phyloP scores from a whole-genome alignment of 1,284 basidiomycete species.

The Naganishia sp. region DNA sequence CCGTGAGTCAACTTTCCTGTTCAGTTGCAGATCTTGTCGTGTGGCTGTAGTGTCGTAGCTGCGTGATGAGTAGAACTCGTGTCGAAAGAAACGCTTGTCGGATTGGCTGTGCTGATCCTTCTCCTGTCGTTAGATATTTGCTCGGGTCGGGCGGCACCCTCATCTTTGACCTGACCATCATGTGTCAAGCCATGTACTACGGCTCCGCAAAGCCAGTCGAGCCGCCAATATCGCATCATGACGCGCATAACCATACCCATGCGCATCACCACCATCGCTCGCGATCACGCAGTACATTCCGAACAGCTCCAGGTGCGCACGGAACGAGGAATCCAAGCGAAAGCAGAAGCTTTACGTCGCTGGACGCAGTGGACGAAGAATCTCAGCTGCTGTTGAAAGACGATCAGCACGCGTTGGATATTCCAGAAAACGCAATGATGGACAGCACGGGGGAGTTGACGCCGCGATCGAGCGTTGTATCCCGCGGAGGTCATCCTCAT shows the following conservation, averaged over 20 bases:
- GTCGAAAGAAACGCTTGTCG: too few species aligned
- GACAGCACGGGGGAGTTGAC: too few species aligned
- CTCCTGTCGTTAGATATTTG: conserved; percentile 63
- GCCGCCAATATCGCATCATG: conserved; percentile 12
- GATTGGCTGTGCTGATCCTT: conserved; percentile 26
- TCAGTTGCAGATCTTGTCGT: background rate
- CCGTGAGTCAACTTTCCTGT: conserved; percentile 41
- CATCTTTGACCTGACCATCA: conserved; percentile 83
- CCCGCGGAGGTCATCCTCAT: too few species aligned
- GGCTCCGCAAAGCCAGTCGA: conserved; percentile 49
- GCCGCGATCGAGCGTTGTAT: too few species aligned
- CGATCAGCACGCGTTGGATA: background rate
- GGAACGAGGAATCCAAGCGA: conserved; percentile 7
- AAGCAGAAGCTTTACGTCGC: conserved; percentile 22
- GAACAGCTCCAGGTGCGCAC: background rate
- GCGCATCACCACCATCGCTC: conserved; percentile 15
- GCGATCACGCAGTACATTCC: conserved; percentile 23
- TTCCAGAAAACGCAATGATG: too few species aligned
- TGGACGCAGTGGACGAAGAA: conserved; percentile 25
- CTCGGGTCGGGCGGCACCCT: conserved; percentile 85
- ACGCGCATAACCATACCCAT: conserved; percentile 11
- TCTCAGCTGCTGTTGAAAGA: conserved; percentile 13
- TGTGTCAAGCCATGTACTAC: conserved; percentile 64
- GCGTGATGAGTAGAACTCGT: too few species aligned
- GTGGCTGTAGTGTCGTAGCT: conserved; percentile 9